These are phyloP conservation scores for Ramularia collo-cygni DNA, from an alignment of 2,329 filamentous ascomycete genomes.

Conservation along the genomic window DNA sequence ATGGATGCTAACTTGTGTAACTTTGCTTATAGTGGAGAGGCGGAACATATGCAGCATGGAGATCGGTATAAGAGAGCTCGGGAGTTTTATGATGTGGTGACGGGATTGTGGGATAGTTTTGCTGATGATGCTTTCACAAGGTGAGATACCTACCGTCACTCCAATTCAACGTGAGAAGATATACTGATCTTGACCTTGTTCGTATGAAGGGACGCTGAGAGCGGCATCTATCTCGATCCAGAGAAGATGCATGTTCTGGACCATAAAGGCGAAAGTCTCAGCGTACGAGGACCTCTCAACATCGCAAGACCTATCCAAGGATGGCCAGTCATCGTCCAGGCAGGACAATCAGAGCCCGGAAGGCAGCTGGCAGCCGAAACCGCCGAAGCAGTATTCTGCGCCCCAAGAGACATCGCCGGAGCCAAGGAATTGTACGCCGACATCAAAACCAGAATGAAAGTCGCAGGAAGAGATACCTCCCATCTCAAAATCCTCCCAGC, in stretches of 20 bases:
- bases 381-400: conserved; percentile 22
- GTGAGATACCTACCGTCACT: too few species aligned
- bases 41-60: conserved; percentile 42
- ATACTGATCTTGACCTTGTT: too few species aligned
- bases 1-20: too few species aligned
- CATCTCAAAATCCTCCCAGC: conserved; percentile 24
- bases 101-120: conserved; percentile 29
- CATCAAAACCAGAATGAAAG: conserved; percentile 18
- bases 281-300: conserved; percentile 21
- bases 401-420: conserved; percentile 17
- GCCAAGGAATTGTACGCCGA: conserved; percentile 21
- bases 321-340: conserved; percentile 25
- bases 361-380: conserved; percentile 23
- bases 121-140: conserved; percentile 48
- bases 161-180: too few species aligned
- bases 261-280: conserved; percentile 38
- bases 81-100: conserved; percentile 35
- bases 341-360: conserved; percentile 22
- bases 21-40: too few species aligned
- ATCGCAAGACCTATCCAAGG: conserved; percentile 22
- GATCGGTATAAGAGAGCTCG: conserved; percentile 45
- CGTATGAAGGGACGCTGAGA: conserved; percentile 36
- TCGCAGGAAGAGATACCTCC: conserved; percentile 16
- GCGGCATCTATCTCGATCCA: conserved; percentile 45
- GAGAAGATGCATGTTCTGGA: conserved; percentile 48